Evolutionary conservation across 495 filamentous ascomycete genomes (phyloP).

Genomic region (Penicillium crystallinum): DNA sequence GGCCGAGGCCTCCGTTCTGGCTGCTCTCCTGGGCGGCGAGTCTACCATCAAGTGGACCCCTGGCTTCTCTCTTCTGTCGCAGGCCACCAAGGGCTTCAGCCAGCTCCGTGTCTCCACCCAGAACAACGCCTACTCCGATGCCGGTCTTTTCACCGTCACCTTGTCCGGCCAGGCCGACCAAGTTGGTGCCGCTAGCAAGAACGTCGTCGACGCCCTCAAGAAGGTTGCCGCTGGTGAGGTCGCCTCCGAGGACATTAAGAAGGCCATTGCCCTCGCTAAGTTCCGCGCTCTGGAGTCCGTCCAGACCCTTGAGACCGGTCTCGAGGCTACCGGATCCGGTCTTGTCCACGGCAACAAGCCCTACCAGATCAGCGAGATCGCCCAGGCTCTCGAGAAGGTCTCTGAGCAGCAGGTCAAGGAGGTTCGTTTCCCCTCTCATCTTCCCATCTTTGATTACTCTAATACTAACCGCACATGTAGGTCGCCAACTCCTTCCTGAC

Average conservation of each 20-base stretch:
- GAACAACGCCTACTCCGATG: slow-evolving; percentile 86
- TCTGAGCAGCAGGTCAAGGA: slow-evolving; percentile 79
- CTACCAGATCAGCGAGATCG: slow-evolving; percentile 78
- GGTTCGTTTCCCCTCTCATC: slow-evolving; percentile 51
- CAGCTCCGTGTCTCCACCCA: slow-evolving; percentile 63
- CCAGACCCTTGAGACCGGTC: slow-evolving; percentile 61
- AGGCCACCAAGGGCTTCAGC: slow-evolving; percentile 61
- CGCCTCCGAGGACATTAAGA: slow-evolving; percentile 77
- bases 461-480: slow-evolving; percentile 42
- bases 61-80: slow-evolving; percentile 83
- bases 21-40: slow-evolving; percentile 84
- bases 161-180: slow-evolving; percentile 66
- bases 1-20: slow-evolving; percentile 83
- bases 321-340: slow-evolving; percentile 69
- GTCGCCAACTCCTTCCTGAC: slow-evolving; percentile 78
- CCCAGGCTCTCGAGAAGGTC: slow-evolving; percentile 73
- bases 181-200: slow-evolving; percentile 57
- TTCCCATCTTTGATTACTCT: not conserved
- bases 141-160: slow-evolving; percentile 79
- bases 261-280: slow-evolving; percentile 88
- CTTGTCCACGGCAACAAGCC: slow-evolving; percentile 76
- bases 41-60: slow-evolving; percentile 92
- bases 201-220: slow-evolving; percentile 72
- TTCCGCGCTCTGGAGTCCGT: slow-evolving; percentile 85
- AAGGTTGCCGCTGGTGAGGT: slow-evolving; percentile 68